Evolutionary conservation across 2,329 filamentous ascomycete species (phyloP).

Genomic region (Ascocoryne sarcoides): DNA sequence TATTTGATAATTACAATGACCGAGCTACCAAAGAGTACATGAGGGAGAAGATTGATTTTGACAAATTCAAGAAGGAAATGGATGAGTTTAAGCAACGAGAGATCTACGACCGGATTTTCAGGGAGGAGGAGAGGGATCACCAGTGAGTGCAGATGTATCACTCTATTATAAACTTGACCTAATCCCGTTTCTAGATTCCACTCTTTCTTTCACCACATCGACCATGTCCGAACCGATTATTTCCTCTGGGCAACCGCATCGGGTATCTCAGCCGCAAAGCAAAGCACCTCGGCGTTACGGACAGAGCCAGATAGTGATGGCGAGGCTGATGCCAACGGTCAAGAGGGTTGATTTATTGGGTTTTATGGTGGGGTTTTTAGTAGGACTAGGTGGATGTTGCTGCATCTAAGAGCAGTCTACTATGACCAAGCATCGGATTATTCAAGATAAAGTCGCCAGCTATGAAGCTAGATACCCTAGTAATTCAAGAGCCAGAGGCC

Average conservation of each 20-base stretch:
- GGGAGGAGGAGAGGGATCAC: slow-evolving; percentile 79
- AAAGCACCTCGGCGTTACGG: slow-evolving; percentile 30
- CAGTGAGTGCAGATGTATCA: too few species aligned
- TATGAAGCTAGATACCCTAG: background rate
- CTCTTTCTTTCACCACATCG: slow-evolving; percentile 70
- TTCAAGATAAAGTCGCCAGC: background rate
- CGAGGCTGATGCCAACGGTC: slow-evolving; percentile 30
- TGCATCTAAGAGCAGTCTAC: background rate
- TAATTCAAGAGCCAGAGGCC: background rate
- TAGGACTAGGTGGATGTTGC: background rate
- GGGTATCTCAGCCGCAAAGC: slow-evolving; percentile 53
- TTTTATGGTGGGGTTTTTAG: background rate
- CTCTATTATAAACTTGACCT: too few species aligned
- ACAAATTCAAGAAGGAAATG: slow-evolving; percentile 68
- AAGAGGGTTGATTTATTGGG: slow-evolving; percentile 17
- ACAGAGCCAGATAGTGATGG: slow-evolving; percentile 40
- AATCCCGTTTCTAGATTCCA: slow-evolving; percentile 51
- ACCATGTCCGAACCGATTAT: slow-evolving; percentile 61
- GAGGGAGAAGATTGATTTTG: slow-evolving; percentile 67
- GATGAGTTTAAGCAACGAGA: slow-evolving; percentile 82
- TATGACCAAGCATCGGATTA: background rate
- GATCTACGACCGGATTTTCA: slow-evolving; percentile 88
- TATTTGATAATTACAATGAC: slow-evolving; percentile 84
- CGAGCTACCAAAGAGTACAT: slow-evolving; percentile 55
- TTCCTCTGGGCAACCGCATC: slow-evolving; percentile 69